Conservation (phyloP, 441 rosid genomes). For the Lepidium campestre region DNA sequence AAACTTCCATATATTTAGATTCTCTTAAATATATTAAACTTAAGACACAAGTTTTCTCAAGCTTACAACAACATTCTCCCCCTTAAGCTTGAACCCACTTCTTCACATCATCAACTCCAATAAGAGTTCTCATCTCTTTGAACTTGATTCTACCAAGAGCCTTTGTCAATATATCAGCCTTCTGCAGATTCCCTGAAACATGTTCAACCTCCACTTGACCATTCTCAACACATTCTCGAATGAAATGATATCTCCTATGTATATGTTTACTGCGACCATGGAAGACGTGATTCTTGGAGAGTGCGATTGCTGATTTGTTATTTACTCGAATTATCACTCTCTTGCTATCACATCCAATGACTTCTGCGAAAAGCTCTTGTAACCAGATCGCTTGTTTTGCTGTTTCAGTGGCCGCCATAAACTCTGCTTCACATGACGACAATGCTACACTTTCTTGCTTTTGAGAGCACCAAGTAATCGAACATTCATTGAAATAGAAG, state of each 20-base stretch:
- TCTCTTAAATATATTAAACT: no score
- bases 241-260: neutral
- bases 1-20: no score
- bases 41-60: no score
- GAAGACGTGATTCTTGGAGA: neutral
- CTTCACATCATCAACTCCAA: no score
- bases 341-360: no score
- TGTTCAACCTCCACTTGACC: neutral
- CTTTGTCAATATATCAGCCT: no score
- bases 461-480: neutral
- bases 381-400: neutral
- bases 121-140: neutral
- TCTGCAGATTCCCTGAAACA: neutral
- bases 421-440: neutral
- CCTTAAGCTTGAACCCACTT: no score
- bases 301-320: neutral
- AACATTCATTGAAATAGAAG: no score
- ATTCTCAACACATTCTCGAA: neutral
- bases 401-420: neutral
- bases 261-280: neutral
- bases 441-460: neutral
- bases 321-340: neutral
- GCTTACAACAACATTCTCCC: no score
- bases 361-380: neutral
- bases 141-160: neutral